Evolutionary conservation across 352 stramenopile species (phyloP).

Genomic region (Phytophthora citricola): DNA sequence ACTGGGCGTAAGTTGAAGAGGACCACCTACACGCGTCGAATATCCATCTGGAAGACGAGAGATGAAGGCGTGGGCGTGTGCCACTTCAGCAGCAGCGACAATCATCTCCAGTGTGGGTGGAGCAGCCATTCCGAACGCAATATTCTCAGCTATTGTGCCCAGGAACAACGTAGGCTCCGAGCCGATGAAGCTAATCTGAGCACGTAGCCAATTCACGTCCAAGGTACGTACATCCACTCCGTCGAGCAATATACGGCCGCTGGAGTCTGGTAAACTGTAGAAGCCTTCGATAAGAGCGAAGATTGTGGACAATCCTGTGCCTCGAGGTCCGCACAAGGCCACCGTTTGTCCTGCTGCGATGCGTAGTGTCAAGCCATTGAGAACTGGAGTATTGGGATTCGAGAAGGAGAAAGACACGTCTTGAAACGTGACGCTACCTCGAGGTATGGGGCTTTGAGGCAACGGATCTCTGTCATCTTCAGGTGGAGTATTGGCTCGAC

Average conservation of each 20-base stretch:
- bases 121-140: slow-evolving; percentile 56
- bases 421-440: slow-evolving; percentile 47
- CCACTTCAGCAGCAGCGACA: slow-evolving; percentile 87
- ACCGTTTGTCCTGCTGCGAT: slow-evolving; percentile 42
- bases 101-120: slow-evolving; percentile 74
- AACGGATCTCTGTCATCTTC: slow-evolving; percentile 18
- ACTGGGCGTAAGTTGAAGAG: slow-evolving; percentile 65
- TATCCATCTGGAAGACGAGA: slow-evolving; percentile 89
- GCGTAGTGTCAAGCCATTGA: slow-evolving; percentile 29
- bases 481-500: slow-evolving; percentile 10
- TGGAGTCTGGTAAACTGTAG: slow-evolving; percentile 56
- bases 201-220: slow-evolving; percentile 63
- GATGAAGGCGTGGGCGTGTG: slow-evolving; percentile 96
- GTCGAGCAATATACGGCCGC: slow-evolving; percentile 76
- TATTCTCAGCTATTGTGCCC: slow-evolving; percentile 74
- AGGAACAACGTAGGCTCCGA: slow-evolving; percentile 64
- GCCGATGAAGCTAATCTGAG: slow-evolving; percentile 66
- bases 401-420: slow-evolving; percentile 56
- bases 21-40: slow-evolving; percentile 94
- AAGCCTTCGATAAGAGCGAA: slow-evolving; percentile 71
- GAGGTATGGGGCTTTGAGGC: slow-evolving; percentile 27
- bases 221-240: slow-evolving; percentile 76
- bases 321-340: slow-evolving; percentile 40
- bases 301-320: slow-evolving; percentile 59
- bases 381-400: slow-evolving; percentile 21